Conservation (phyloP, 345 rosid genomes). For the Trapa bicornis region DNA sequence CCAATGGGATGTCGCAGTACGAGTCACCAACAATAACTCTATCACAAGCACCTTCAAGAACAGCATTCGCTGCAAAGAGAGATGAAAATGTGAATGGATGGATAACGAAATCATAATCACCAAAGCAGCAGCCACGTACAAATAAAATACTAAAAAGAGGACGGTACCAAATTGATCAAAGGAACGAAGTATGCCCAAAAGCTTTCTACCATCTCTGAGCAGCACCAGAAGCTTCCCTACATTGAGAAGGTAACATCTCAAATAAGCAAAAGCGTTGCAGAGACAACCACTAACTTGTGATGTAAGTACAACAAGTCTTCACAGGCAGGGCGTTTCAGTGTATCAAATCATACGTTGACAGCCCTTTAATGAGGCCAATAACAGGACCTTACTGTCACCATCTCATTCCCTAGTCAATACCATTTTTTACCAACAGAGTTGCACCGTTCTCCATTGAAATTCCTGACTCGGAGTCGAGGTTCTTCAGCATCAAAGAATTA, state of each 20-base stretch:
- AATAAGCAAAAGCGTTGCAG: not conserved
- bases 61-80: conserved; percentile 72
- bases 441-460: no score
- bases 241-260: not conserved
- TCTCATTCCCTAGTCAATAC: not conserved
- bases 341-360: not conserved
- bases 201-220: conserved; percentile 87
- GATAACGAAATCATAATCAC: not conserved
- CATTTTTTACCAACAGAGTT: not conserved
- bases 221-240: conserved; percentile 85
- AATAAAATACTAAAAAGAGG: not conserved
- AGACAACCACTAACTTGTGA: not conserved
- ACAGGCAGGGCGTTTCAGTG: not conserved
- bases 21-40: conserved; percentile 88
- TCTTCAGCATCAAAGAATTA: not conserved
- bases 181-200: conserved; percentile 83
- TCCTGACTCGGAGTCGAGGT: not conserved
- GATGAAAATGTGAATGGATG: conserved; percentile 1
- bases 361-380: not conserved
- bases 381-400: not conserved
- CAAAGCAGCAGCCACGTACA: not conserved
- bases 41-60: conserved; percentile 90
- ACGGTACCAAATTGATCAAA: conserved; percentile 89
- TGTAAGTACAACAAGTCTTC: not conserved
- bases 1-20: conserved; percentile 86